Evolutionary conservation across 345 rosid species (phyloP).

Genomic region (Heritiera fomes): DNA sequence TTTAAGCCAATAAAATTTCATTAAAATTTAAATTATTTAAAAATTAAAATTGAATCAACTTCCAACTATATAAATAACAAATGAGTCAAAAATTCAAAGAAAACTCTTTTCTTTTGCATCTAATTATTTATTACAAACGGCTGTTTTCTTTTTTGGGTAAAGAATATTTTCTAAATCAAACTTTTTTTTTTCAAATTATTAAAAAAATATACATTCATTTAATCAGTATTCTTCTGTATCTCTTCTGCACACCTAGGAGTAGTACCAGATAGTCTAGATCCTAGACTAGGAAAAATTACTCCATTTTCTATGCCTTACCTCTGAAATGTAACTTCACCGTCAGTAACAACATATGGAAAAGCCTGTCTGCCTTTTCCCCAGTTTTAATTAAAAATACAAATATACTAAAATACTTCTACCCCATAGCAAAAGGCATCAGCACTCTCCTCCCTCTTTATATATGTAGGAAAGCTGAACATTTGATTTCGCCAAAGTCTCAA

Average conservation of each 20-base stretch:
- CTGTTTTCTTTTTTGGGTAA: neutral
- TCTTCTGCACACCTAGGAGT: slow-evolving; percentile 20
- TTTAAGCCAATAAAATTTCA: no score
- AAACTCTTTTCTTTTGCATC: neutral
- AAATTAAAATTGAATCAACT: no score
- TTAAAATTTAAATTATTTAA: no score
- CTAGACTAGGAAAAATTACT: slow-evolving; percentile 21
- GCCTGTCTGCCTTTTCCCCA: slow-evolving; percentile 25
- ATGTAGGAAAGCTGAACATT: slow-evolving; percentile 21
- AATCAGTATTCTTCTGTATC: neutral
- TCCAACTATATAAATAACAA: neutral
- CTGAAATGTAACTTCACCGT: slow-evolving; percentile 21
- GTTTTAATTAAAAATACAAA: neutral
- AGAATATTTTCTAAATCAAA: neutral
- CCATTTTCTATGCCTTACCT: slow-evolving; percentile 32
- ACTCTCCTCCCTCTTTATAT: slow-evolving; percentile 24
- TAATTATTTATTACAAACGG: neutral
- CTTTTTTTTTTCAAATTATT: neutral
- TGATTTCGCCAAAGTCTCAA: neutral
- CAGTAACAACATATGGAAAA: slow-evolving; percentile 28
- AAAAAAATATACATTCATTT: neutral
- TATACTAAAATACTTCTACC: neutral
- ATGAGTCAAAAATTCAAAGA: neutral
- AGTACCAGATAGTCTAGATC: slow-evolving; percentile 25
- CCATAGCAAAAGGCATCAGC: neutral